Conservation (phyloP, 805 yeast species). For the Lipomyces kockii region DNA sequence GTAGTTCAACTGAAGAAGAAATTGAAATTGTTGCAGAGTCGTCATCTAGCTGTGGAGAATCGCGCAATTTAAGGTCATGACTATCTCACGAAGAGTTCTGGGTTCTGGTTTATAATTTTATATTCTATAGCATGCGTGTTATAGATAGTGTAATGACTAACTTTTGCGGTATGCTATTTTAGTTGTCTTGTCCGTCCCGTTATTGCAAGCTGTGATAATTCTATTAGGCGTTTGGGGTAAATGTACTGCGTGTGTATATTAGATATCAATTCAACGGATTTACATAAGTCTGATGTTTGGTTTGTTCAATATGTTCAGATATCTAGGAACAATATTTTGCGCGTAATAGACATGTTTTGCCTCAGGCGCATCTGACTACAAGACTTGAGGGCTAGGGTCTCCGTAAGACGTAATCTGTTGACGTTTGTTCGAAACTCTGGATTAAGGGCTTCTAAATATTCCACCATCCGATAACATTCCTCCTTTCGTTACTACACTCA, state of each 20-base stretch:
- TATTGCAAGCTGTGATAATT: background rate
- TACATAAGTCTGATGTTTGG: no score
- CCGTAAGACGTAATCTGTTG: no score
- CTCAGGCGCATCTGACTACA: no score
- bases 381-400: no score
- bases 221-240: background rate
- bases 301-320: no score
- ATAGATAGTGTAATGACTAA: background rate
- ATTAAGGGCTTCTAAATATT: background rate
- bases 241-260: background rate
- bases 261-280: background rate
- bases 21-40: background rate
- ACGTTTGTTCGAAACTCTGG: no score
- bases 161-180: background rate
- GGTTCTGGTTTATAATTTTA: background rate
- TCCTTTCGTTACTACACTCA: background rate
- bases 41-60: background rate
- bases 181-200: background rate
- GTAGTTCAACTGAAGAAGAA: background rate
- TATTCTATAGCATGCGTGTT: background rate
- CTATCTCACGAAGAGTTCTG: background rate
- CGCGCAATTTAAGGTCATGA: background rate
- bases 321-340: no score
- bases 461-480: background rate
- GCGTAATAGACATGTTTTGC: no score